Conservation (phyloP, 148 eudicot species). For the Salicornia ramosissima region DNA sequence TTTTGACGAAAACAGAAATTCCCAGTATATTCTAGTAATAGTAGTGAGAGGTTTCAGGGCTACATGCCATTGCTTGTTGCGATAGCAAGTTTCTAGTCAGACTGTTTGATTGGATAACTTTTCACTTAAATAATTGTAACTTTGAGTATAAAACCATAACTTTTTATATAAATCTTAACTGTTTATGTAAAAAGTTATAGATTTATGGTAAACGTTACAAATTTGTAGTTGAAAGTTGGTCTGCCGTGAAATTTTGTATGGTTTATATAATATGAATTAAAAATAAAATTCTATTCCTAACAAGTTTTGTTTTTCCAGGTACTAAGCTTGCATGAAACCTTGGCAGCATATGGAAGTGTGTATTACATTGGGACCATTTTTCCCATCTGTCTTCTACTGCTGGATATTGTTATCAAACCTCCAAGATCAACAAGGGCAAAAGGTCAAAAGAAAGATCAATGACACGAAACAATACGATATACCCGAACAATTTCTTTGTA, state of each 20-base stretch:
- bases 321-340: slow-evolving; percentile 80
- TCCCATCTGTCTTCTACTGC: slow-evolving; percentile 55
- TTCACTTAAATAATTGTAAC: too few relatives aligned
- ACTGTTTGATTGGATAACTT: too few relatives aligned
- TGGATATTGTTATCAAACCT: slow-evolving; percentile 67
- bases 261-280: too few relatives aligned
- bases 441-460: slow-evolving; percentile 63
- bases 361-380: slow-evolving; percentile 72
- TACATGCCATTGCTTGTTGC: background rate
- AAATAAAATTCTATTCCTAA: background rate
- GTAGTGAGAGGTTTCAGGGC: background rate
- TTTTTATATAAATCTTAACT: too few relatives aligned
- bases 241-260: too few relatives aligned
- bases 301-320: slow-evolving; percentile 46
- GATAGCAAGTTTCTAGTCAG: too few relatives aligned
- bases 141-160: too few relatives aligned
- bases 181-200: too few relatives aligned
- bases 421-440: slow-evolving; percentile 64
- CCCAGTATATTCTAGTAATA: background rate
- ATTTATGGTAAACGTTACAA: too few relatives aligned
- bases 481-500: background rate
- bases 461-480: slow-evolving; percentile 22
- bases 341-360: slow-evolving; percentile 74
- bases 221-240: too few relatives aligned
- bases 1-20: background rate